Evolutionary conservation across 441 rosid species (phyloP).

Genomic region (California macrophylla): DNA sequence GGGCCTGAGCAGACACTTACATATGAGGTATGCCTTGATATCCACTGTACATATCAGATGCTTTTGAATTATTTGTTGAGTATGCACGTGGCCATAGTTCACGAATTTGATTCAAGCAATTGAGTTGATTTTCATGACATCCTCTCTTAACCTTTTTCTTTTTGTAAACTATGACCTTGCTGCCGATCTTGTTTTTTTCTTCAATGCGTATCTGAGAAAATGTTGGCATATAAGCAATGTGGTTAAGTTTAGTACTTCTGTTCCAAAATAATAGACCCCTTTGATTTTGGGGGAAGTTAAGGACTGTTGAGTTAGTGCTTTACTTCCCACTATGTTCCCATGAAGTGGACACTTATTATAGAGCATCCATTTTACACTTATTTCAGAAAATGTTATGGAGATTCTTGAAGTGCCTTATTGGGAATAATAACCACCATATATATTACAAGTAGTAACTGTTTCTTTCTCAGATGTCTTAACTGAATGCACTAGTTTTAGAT

Average conservation of each 20-base stretch:
- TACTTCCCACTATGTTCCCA: no score
- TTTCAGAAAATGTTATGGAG: not conserved
- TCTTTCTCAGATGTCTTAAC: not conserved
- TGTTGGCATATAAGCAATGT: not conserved
- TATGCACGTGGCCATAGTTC: not conserved
- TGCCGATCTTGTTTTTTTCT: not conserved
- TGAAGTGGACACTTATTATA: no score
- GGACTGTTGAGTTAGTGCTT: no score
- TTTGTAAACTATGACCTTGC: not conserved
- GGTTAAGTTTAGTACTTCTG: not conserved
- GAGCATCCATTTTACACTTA: no score
- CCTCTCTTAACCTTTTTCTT: not conserved
- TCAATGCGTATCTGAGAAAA: not conserved
- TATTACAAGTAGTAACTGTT: not conserved
- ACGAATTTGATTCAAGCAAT: not conserved
- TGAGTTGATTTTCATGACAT: not conserved
- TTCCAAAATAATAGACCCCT: no score
- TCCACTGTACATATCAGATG: not conserved
- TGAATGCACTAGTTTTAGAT: not conserved
- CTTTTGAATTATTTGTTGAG: not conserved
- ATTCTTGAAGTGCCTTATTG: not conserved
- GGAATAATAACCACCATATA: not conserved
- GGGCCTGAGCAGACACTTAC: slow-evolving; percentile 47
- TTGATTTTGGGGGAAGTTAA: no score
- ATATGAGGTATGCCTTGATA: slow-evolving; percentile 52